These are phyloP conservation scores for Fusarium tricinctum DNA, from an alignment of 2,329 filamentous ascomycete genomes.

Conservation along the genomic window DNA sequence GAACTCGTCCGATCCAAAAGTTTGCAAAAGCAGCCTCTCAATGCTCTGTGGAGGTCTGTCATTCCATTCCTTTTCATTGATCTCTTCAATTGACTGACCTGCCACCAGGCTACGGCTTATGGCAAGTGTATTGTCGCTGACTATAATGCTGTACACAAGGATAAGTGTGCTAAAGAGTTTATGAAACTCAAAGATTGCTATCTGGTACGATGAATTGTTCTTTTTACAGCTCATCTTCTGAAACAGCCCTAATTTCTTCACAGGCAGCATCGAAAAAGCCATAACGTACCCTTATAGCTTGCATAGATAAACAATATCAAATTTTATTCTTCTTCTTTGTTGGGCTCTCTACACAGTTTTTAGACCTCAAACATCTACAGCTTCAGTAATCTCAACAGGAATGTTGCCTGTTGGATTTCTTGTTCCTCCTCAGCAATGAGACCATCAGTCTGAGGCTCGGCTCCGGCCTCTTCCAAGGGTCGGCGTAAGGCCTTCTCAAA, in stretches of 20 bases:
- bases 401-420: slow-evolving; percentile 85
- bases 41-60: slow-evolving; percentile 67
- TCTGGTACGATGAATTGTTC: slow-evolving; percentile 69
- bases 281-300: slow-evolving; percentile 26
- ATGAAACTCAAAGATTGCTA: slow-evolving; percentile 89
- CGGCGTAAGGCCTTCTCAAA: slow-evolving; percentile 85
- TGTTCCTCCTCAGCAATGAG: slow-evolving; percentile 87
- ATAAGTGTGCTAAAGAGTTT: slow-evolving; percentile 91
- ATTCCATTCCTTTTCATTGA: background rate
- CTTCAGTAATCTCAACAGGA: slow-evolving; percentile 81
- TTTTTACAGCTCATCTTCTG: background rate
- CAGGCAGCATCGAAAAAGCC: slow-evolving; percentile 50
- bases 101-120: slow-evolving; percentile 79
- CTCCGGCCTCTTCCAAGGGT: slow-evolving; percentile 71
- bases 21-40: slow-evolving; percentile 68
- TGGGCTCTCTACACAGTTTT: slow-evolving; percentile 24
- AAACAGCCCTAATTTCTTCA: slow-evolving; percentile 14
- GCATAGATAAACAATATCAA: slow-evolving; percentile 21
- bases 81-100: slow-evolving; percentile 18
- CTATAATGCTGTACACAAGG: slow-evolving; percentile 90
- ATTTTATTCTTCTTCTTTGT: slow-evolving; percentile 23
- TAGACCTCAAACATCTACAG: slow-evolving; percentile 62
- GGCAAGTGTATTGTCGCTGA: slow-evolving; percentile 92
- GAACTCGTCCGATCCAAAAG: slow-evolving; percentile 66
- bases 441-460: slow-evolving; percentile 42